Evolutionary conservation across 345 rosid species (phyloP), one percentile per base, ranked within the genome.

Genomic region (Lepidium didymum): DNA sequence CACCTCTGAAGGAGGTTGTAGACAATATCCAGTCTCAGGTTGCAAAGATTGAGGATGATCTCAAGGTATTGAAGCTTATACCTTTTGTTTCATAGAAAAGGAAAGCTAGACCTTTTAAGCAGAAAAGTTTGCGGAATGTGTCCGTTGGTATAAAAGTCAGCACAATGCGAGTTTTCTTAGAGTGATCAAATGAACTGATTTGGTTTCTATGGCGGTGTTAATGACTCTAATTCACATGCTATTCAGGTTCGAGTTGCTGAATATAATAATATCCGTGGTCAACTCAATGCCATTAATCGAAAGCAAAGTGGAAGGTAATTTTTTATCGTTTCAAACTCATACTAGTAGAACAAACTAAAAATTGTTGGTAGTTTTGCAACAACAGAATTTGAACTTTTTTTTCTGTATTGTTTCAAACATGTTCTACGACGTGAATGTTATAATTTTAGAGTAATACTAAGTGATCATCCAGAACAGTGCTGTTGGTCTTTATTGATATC

Each of bases 1-100:
- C 99, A 3, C 94, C 97, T 64, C 76, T 91, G 62, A 91, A 81
- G 86, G 98, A 91, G 74, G 88, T 82, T 77, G 89, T 95, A 33
- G 94, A 83, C 64, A 71, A 80, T 67, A 88, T 95, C 75, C 99
- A 91, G 62, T 64, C 80, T 72, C 96, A 83, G 74, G 96, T 89
- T 41, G 83, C 87, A 18, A 95, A 88, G 85, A 88, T 91, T 67
- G 99, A 95, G 78, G 99, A 95, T 88, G 98, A 95, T 84, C 97
- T 95, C 77, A 95, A 95, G 99, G 99, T 91, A 80, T 15, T 46
- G 11, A 5, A 10, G 33, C 69, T 56, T 37, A 0, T 19, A 37
- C 45, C 25, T 36, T 19, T 56, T 1, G n/a, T 34, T 33, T 33
- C 16, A 10, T 33, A 23, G n/a, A 3, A 33, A 3, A 1, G 15